Percentiles rank a stretch among this genome's conserved stretches.
Conservation (phyloP, 2,329 filamentous ascomycete genomes). For the Fusarium clavum region DNA sequence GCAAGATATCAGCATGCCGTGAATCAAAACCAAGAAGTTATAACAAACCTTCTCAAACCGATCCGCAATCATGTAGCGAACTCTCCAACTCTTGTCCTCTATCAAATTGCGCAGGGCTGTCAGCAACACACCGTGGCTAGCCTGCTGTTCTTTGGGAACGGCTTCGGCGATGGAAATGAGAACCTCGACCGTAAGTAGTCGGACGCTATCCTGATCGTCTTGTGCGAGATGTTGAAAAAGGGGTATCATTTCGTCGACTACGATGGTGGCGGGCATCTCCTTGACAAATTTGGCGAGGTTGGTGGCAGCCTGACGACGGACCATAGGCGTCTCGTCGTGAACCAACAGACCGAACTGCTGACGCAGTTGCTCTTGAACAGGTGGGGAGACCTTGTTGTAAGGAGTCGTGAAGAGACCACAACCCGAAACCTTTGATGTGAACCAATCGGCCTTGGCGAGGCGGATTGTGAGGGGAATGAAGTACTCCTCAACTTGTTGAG, state of each 20-base stretch:
- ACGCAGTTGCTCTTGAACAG: conserved; percentile 90
- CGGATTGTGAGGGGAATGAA: conserved; percentile 96
- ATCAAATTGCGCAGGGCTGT: conserved; percentile 92
- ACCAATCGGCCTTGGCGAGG: conserved; percentile 99
- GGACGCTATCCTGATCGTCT: conserved; percentile 98
- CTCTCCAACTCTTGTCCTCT: conserved; percentile 99
- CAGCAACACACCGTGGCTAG: conserved; percentile 92
- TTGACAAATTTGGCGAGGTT: conserved; percentile 98
- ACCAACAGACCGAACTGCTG: conserved; percentile 93
- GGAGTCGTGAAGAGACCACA: conserved; percentile 94
- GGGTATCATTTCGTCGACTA: conserved; percentile 99
- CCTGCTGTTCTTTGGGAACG: conserved; percentile 97
- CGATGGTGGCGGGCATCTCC: conserved; percentile 90
- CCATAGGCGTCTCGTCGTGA: conserved; percentile 99
- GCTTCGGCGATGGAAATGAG: conserved; percentile 96
- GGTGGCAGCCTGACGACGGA: conserved; percentile 94
- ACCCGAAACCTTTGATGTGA: conserved; percentile 98
- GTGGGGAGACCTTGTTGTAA: conserved; percentile 88
- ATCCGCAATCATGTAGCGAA: conserved; percentile 99
- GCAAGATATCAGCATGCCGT: conserved; percentile 17
- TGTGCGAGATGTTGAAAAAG: conserved; percentile 96
- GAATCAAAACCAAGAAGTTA: conserved; percentile 49
- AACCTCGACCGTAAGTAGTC: conserved; percentile 94
- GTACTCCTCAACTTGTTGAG: conserved; percentile 94
- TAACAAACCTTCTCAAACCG: conserved; percentile 85